Conservation (phyloP, 1,284 basidiomycete species). For the Ceratobasidium sp. region DNA sequence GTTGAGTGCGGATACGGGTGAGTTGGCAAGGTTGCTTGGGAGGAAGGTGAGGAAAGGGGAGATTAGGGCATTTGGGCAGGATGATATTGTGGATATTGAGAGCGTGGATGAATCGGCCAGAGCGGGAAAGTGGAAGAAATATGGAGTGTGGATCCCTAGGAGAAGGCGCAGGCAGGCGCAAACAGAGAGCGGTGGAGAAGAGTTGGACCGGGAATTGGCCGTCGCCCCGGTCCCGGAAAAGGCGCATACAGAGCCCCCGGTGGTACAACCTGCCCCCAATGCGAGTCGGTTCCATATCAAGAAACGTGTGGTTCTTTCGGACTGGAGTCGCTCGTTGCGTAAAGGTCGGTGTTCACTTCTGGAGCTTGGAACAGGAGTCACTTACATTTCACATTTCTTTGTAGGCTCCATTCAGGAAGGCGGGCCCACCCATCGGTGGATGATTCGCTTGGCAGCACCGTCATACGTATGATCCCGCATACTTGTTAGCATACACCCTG, state of each 20-base stretch:
- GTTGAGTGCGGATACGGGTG: conserved; percentile 24
- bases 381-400: neutral
- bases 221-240: no score
- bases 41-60: conserved; percentile 20
- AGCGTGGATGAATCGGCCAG: neutral
- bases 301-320: conserved; percentile 30
- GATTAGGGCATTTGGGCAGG: conserved; percentile 33
- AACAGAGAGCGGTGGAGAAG: neutral
- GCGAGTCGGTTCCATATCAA: conserved; percentile 32
- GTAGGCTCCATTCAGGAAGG: conserved; percentile 18
- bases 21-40: conserved; percentile 35
- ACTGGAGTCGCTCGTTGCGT: conserved; percentile 36
- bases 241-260: no score
- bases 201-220: neutral
- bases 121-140: conserved; percentile 8
- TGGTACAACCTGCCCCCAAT: neutral
- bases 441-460: conserved; percentile 26
- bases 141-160: conserved; percentile 20
- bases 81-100: conserved; percentile 34
- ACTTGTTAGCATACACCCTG: neutral
- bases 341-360: conserved; percentile 1
- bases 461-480: conserved; percentile 5
- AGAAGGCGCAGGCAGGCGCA: neutral
- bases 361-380: neutral
- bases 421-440: conserved; percentile 35